phyloP scores from a whole-genome alignment of 306 rosid genomes.

The barrel medic (Medicago truncatula) region MtrunA17r5.0-ANR NC_053043.1:32587001-32587500 shows the following conservation, averaged over 20 bases:
- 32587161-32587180: neutral
- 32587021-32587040: conserved; percentile 39
- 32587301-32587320: too few species aligned
- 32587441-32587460: neutral
- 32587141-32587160: neutral
- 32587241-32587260: neutral
- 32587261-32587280: neutral
- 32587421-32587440: neutral
- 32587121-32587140: conserved; percentile 25
- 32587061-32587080: conserved; percentile 21
- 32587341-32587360: neutral
- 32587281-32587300: neutral
- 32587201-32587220: conserved; percentile 1
- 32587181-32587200: conserved; percentile 1
- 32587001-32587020: conserved; percentile 51
- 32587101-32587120: neutral
- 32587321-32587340: conserved; percentile 16
- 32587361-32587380: too few species aligned
- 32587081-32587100: neutral
- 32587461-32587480: too few species aligned
- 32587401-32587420: too few species aligned
- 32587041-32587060: conserved; percentile 46
- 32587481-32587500: too few species aligned
- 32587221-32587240: conserved; percentile 20
- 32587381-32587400: too few species aligned